Conservation (phyloP, 805 yeast genomes). For the Ogataea nitratoaversa region DNA sequence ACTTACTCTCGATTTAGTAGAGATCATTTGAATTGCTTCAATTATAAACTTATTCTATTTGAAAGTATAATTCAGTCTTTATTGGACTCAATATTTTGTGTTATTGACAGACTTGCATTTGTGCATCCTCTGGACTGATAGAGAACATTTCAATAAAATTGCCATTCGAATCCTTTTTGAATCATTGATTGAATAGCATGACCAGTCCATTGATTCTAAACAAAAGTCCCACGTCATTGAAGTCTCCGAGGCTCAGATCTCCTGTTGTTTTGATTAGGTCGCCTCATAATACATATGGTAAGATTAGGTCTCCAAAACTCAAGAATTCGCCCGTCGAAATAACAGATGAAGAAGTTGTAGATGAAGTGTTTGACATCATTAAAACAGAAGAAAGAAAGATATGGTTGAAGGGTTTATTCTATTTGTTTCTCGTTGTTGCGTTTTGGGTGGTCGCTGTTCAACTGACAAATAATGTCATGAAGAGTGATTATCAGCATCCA, state of each 20-base stretch:
- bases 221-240: neutral
- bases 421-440: slow-evolving; percentile 37
- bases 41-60: too few species aligned
- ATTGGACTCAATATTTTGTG: too few species aligned
- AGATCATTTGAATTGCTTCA: too few species aligned
- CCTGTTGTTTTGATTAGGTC: slow-evolving; percentile 20
- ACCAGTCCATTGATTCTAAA: neutral
- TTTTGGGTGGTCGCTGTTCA: slow-evolving; percentile 50
- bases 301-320: slow-evolving; percentile 16
- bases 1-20: too few species aligned
- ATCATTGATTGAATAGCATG: too few species aligned
- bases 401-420: slow-evolving; percentile 41
- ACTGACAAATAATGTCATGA: slow-evolving; percentile 44
- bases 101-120: too few species aligned
- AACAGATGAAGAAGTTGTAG: slow-evolving; percentile 22
- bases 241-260: slow-evolving; percentile 11
- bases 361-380: slow-evolving; percentile 30
- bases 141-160: too few species aligned
- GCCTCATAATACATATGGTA: slow-evolving; percentile 10
- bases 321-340: slow-evolving; percentile 7
- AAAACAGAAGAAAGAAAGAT: slow-evolving; percentile 35
- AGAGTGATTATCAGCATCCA: slow-evolving; percentile 47
- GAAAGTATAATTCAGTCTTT: too few species aligned
- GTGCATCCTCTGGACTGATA: too few species aligned
- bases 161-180: too few species aligned